These are phyloP conservation scores for Kwoniella dejecticola DNA, from an alignment of 768 basidiomycete species.

Conservation along the genomic window DNA sequence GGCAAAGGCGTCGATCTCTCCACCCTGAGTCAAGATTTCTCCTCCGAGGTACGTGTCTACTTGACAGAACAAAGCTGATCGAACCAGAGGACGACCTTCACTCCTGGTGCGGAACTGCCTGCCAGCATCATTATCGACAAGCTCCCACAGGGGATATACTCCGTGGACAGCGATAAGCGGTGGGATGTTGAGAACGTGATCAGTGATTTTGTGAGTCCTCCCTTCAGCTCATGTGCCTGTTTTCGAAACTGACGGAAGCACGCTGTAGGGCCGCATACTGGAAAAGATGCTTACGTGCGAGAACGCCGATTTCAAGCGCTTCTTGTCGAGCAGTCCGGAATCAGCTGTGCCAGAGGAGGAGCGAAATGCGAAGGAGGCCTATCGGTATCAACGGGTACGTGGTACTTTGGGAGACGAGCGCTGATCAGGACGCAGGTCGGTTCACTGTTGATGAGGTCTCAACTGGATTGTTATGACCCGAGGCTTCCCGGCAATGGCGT, in stretches of 20 bases:
- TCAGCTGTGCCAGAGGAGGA: constrained; percentile 52
- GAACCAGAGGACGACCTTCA: constrained; percentile 65
- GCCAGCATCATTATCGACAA: constrained; percentile 68
- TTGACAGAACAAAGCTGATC: constrained; percentile 15
- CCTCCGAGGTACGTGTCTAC: constrained; percentile 60
- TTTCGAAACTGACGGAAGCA: constrained; percentile 14
- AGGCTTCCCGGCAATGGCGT: constrained; percentile 85
- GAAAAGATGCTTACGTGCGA: constrained; percentile 82
- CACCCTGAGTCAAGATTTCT: constrained; percentile 66
- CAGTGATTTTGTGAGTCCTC: constrained; percentile 48
- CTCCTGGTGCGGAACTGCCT: constrained; percentile 76
- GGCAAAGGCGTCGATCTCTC: constrained; percentile 67
- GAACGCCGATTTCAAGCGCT: constrained; percentile 65
- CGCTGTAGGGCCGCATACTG: constrained; percentile 84
- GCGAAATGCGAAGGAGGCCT: constrained; percentile 65
- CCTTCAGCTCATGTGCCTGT: background rate
- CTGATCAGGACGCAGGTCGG: constrained; percentile 2
- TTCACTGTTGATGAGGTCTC: constrained; percentile 84
- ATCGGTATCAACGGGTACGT: constrained; percentile 78
- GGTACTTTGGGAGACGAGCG: background rate
- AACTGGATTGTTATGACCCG: constrained; percentile 81
- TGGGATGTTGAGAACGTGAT: constrained; percentile 54
- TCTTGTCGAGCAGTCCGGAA: constrained; percentile 53
- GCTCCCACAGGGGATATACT: constrained; percentile 54
- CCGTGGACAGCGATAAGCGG: constrained; percentile 57